A percentile compares a stretch with the other conserved stretches of the same genome.
phyloP scores from a whole-genome alignment of 345 rosid genomes.

The Ceriops zippeliana region DNA sequence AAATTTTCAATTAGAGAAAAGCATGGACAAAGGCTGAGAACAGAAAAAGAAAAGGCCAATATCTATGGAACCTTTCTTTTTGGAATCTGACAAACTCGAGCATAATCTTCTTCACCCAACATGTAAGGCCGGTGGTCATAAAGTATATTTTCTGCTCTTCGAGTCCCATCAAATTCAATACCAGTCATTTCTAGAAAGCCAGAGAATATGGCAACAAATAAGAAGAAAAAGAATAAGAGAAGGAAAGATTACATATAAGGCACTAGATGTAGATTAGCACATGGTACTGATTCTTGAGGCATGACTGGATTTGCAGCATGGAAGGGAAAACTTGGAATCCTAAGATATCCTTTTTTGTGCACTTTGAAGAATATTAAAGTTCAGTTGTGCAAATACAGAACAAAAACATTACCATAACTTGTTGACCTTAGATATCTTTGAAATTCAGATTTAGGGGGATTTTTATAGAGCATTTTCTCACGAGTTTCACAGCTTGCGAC shows the following conservation, averaged over 20 bases:
- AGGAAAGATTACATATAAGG: too few species aligned
- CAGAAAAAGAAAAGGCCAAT: neutral
- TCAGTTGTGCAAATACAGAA: neutral
- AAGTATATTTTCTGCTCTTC: conserved; percentile 30
- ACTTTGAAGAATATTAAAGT: neutral
- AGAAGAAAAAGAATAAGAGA: neutral
- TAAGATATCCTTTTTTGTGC: too few species aligned
- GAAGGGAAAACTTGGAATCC: neutral
- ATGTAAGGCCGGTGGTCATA: conserved; percentile 69
- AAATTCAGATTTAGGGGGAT: conserved; percentile 74
- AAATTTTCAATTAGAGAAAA: conserved; percentile 18
- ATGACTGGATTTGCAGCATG: neutral
- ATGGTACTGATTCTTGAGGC: neutral
- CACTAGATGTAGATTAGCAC: neutral
- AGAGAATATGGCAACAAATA: neutral
- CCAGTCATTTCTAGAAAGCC: conserved; percentile 59
- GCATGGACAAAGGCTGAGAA: neutral
- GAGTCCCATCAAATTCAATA: conserved; percentile 26
- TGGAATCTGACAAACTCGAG: conserved; percentile 77
- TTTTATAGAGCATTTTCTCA: conserved; percentile 53
- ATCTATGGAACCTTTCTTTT: conserved; percentile 62
- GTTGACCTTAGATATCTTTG: conserved; percentile 73
- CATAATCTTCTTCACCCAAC: conserved; percentile 54
- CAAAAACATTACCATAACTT: conserved; percentile 41
- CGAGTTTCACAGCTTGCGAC: conserved; percentile 50